Base-by-base conservation (phyloP, 1,139 yeast species). In the Ogataea hybrid region DNA sequence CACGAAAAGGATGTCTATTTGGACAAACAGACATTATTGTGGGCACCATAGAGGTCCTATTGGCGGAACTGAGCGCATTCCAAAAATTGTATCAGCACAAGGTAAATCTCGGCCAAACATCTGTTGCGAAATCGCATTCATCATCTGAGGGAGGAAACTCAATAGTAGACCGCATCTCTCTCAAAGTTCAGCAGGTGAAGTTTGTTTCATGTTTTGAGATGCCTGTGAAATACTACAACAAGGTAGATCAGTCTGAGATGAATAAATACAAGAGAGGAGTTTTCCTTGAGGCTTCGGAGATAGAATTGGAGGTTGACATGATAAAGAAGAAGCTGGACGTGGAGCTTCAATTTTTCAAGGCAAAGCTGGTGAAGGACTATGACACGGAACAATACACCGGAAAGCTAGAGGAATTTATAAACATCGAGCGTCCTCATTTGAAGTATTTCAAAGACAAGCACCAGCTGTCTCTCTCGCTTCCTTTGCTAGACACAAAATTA, bases 221-320 rank as follows among this genome's bases (percentile, higher is more conserved):
- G 34, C 63, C 63, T 3, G 50, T 60, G 5, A 49, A 49, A 28
- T 58, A 50, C 38, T 60, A 52, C 43, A 51, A 49, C 34, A 55
- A 54, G 5, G 47, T 46, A 11, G 62, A 57, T 39, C 61, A 58
- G 40, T 39, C 59, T 1, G 51, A 48, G 11, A 25, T 60, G 39
- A 58, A 58, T 35, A 47, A 39, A 3, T 58, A 32, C 37, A 45
- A 56, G 22, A 51, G 64, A 38, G 64, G 64, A 23, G 25, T 55
- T 31, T 39, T 47, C 4, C 7, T 56, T 10, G 41, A 35, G 6
- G 34, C 39, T 7, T 31, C 4, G 1, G 30, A 35, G 20, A 38
- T 42, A 5, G 16, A 25, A 6, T 17, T 39, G 1, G 16, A 39
- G 5, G 14, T 44, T 12, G 42, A 45, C 27, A 53, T 52, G 23